Evolutionary conservation across 1,284 basidiomycete species (phyloP).

Genomic region (Heterobasidion parviporum): DNA sequence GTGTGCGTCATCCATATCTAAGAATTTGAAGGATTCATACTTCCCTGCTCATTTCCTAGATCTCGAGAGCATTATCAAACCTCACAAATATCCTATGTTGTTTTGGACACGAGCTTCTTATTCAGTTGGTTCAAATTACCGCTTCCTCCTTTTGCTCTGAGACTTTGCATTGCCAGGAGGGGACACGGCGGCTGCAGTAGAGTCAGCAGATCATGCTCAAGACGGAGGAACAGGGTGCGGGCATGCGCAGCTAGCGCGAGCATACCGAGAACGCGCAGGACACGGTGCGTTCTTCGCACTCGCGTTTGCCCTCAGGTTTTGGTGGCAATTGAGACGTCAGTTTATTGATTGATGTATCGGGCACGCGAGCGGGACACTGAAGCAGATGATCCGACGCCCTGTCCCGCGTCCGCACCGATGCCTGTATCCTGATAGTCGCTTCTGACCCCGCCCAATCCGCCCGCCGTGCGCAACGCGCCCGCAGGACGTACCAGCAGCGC

Average conservation of each 20-base stretch:
- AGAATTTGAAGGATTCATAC: no score
- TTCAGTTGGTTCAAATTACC: no score
- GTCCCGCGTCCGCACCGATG: background rate
- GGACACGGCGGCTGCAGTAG: constrained; percentile 77
- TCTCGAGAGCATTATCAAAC: no score
- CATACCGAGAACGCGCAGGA: constrained; percentile 93
- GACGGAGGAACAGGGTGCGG: constrained; percentile 93
- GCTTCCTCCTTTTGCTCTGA: no score
- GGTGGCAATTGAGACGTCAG: no score
- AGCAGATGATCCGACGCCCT: constrained; percentile 63
- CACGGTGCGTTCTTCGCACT: constrained; percentile 43
- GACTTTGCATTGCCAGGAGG: constrained; percentile 31
- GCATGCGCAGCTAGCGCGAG: constrained; percentile 88
- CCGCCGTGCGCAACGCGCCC: background rate
- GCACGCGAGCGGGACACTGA: constrained; percentile 65
- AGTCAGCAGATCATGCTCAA: constrained; percentile 91
- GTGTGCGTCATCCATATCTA: no score
- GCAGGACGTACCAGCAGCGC: constrained; percentile 78
- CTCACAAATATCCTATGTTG: no score
- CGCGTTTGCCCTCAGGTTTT: constrained; percentile 32
- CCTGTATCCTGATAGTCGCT: constrained; percentile 10
- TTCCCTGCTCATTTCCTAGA: no score
- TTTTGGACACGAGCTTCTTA: no score
- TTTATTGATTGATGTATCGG: constrained; percentile 35
- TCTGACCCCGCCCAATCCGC: constrained; percentile 16